Percentiles rank a stretch among this genome's conserved stretches.
phyloP scores from a whole-genome alignment of 305 asterid genomes.

The Rubia tinctorum region DNA sequence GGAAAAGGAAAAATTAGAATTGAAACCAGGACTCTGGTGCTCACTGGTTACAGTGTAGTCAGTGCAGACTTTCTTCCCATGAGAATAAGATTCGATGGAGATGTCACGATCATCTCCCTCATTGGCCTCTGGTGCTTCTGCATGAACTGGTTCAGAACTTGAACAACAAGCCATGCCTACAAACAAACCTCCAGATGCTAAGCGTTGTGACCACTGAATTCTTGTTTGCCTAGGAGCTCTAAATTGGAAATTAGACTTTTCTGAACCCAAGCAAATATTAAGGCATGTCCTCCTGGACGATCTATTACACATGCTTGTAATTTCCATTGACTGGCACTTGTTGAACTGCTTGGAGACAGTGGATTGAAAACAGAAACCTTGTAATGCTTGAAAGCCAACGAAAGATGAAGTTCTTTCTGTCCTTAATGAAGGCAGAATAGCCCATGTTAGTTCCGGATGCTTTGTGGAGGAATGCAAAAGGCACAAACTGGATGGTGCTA shows the following conservation, averaged over 20 bases:
- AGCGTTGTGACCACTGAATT: constrained; percentile 35
- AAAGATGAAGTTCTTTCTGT: constrained; percentile 31
- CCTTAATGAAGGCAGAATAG: constrained; percentile 20
- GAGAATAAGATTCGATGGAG: constrained; percentile 33
- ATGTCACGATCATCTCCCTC: constrained; percentile 25
- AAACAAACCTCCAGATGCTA: constrained; percentile 40
- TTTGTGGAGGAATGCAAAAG: constrained; percentile 31
- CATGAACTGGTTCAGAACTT: constrained; percentile 48
- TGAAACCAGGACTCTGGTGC: constrained; percentile 24
- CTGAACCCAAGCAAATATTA: constrained; percentile 36
- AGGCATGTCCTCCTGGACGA: constrained; percentile 27
- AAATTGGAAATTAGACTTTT: constrained; percentile 38
- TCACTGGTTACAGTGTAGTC: constrained; percentile 77
- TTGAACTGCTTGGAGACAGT: constrained; percentile 25
- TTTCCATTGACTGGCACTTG: constrained; percentile 33
- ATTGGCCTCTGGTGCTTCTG: constrained; percentile 46
- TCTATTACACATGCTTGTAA: constrained; percentile 34
- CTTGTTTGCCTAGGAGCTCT: constrained; percentile 37
- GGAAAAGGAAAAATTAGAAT: background rate
- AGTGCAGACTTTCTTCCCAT: constrained; percentile 55
- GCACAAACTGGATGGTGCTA: constrained; percentile 31
- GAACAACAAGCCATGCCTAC: constrained; percentile 65
- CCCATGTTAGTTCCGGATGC: constrained; percentile 26
- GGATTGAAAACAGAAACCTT: constrained; percentile 27
- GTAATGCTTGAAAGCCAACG: constrained; percentile 36